phyloP scores from a whole-genome alignment of 306 rosid genomes.

The Trifolium pratense region DNA sequence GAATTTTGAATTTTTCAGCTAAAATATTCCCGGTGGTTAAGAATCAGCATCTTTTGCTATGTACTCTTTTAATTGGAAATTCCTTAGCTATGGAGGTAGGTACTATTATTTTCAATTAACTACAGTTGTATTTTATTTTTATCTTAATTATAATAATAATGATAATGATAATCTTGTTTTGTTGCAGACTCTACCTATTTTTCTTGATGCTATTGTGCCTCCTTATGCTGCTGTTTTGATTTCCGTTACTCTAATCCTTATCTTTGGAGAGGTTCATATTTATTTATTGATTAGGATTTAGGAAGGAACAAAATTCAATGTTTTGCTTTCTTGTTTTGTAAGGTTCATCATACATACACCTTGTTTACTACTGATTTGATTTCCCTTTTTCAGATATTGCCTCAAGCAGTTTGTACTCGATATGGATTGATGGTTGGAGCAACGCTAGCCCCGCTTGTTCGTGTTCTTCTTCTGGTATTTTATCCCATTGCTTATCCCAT shows the following conservation, averaged over 20 bases:
- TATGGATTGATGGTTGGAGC: constrained; percentile 93
- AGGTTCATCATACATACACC: neutral
- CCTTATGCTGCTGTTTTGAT: constrained; percentile 80
- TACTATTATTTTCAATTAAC: neutral
- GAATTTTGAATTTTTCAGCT: too few relatives aligned
- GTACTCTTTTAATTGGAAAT: constrained; percentile 95
- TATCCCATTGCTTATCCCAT: constrained; percentile 89
- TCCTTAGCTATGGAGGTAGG: constrained; percentile 94
- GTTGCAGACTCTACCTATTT: constrained; percentile 81
- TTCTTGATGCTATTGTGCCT: constrained; percentile 85
- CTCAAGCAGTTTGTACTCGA: constrained; percentile 92
- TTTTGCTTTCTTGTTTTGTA: constrained; percentile 25
- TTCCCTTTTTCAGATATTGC: constrained; percentile 69
- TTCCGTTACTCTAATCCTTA: constrained; percentile 88
- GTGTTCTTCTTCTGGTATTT: constrained; percentile 75
- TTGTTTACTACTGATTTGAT: constrained; percentile 17
- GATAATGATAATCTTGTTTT: neutral
- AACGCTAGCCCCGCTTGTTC: constrained; percentile 86
- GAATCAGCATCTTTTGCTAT: constrained; percentile 93
- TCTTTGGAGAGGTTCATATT: constrained; percentile 81
- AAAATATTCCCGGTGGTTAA: constrained; percentile 95
- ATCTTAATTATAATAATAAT: neutral
- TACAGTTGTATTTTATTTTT: neutral
- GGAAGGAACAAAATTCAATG: neutral
- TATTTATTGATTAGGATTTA: neutral